phyloP scores from a whole-genome alignment of 345 rosid genomes.

The Dimocarpus longan region DNA sequence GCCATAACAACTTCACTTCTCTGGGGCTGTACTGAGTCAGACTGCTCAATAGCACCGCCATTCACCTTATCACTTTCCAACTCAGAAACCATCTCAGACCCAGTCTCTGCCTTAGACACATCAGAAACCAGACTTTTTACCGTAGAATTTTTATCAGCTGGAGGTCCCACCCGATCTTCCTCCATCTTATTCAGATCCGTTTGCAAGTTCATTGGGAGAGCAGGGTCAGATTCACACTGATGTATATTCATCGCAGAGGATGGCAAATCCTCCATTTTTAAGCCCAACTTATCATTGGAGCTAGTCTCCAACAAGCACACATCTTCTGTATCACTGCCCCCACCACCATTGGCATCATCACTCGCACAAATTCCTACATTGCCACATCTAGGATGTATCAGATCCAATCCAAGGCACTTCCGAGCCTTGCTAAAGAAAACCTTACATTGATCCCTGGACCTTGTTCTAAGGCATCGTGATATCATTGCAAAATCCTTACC shows the following conservation, averaged over 20 bases:
- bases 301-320: slow-evolving; percentile 56
- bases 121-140: slow-evolving; percentile 33
- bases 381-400: slow-evolving; percentile 46
- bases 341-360: slow-evolving; percentile 73
- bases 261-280: slow-evolving; percentile 45
- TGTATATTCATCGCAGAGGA: slow-evolving; percentile 30
- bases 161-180: slow-evolving; percentile 28
- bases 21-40: slow-evolving; percentile 28
- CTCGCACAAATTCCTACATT: slow-evolving; percentile 42
- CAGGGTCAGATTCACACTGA: slow-evolving; percentile 35
- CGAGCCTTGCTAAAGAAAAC: slow-evolving; percentile 92
- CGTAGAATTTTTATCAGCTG: slow-evolving; percentile 33
- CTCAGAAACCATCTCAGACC: slow-evolving; percentile 24
- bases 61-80: slow-evolving; percentile 27
- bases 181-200: slow-evolving; percentile 37
- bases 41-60: slow-evolving; percentile 29
- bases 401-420: slow-evolving; percentile 89
- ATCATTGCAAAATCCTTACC: slow-evolving; percentile 88
- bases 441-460: slow-evolving; percentile 82
- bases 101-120: slow-evolving; percentile 27
- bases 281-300: slow-evolving; percentile 47
- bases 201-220: slow-evolving; percentile 30
- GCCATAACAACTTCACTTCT: slow-evolving; percentile 34
- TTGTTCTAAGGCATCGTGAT: slow-evolving; percentile 64
- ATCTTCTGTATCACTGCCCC: slow-evolving; percentile 79